A percentile compares a stretch with the other conserved stretches of the same genome.
Conservation (phyloP, 2,329 filamentous ascomycete species). For the Penicillium corylophilum region DNA sequence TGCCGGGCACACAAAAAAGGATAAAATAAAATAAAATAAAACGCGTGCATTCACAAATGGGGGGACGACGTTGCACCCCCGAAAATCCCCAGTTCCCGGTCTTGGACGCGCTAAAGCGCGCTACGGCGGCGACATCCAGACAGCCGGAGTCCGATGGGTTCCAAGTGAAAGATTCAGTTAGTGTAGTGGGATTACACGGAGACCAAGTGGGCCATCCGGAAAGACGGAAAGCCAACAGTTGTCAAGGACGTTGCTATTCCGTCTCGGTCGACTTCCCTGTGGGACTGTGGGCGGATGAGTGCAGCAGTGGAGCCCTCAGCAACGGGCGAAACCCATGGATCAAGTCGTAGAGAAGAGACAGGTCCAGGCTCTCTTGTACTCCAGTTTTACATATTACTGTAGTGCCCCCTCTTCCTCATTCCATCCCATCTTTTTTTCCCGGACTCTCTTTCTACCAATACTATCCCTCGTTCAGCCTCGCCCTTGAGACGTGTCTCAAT, state of each 20-base stretch:
- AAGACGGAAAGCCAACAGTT: slow-evolving; percentile 22
- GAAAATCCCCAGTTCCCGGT: slow-evolving; percentile 6
- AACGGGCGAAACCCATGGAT: neutral
- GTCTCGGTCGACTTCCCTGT: too few relatives aligned
- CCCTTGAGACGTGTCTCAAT: slow-evolving; percentile 4
- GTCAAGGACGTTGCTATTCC: neutral
- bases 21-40: neutral
- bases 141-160: neutral
- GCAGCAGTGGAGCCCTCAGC: slow-evolving; percentile 11
- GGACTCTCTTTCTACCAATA: neutral
- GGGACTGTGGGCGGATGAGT: slow-evolving; percentile 13
- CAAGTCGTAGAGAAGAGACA: neutral
- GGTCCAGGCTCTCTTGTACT: slow-evolving; percentile 4
- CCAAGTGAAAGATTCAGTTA: slow-evolving; percentile 1
- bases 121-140: slow-evolving; percentile 2
- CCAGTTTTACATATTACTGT: neutral
- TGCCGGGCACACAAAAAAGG: neutral
- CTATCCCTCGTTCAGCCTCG: neutral
- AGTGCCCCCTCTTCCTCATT: slow-evolving; percentile 2
- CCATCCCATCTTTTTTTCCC: neutral
- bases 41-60: neutral
- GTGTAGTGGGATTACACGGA: slow-evolving; percentile 2
- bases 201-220: slow-evolving; percentile 13
- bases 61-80: neutral
- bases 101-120: neutral